A percentile compares a stretch with the other conserved stretches of the same genome.
These are phyloP conservation scores for Solanum hybrid DNA, from an alignment of 305 asterid genomes.

Conservation along the genomic window DNA sequence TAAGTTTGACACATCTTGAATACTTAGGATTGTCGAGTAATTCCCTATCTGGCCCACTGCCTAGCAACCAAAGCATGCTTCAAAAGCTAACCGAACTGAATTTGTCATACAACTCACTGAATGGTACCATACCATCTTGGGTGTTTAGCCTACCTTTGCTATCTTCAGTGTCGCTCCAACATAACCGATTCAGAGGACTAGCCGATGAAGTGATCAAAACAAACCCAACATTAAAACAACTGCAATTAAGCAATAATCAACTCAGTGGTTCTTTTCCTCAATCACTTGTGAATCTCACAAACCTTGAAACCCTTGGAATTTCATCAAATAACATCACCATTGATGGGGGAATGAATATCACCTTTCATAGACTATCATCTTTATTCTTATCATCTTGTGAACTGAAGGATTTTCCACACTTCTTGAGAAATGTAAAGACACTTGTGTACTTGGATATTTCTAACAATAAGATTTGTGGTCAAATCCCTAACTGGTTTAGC, in stretches of 20 bases:
- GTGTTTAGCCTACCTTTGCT: background rate
- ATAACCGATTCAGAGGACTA: background rate
- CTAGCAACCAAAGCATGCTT: background rate
- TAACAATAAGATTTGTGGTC: background rate
- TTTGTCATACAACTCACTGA: background rate
- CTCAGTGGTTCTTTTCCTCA: background rate
- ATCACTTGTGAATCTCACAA: background rate
- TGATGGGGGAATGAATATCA: background rate
- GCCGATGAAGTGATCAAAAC: background rate
- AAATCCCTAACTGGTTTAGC: background rate
- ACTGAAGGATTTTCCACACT: background rate
- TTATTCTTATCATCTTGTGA: background rate
- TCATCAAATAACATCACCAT: background rate
- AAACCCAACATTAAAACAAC: fast-evolving
- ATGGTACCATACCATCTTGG: background rate
- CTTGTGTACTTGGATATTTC: background rate
- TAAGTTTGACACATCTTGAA: background rate
- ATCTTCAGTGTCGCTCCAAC: fast-evolving
- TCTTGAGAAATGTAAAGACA: background rate
- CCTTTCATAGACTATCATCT: fast-evolving
- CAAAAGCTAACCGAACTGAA: fast-evolving
- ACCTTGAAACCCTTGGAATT: background rate
- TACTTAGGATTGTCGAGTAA: background rate
- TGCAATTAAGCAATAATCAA: background rate
- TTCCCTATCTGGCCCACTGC: background rate